phyloP scores from a whole-genome alignment of 106 monocot species.

The Agapanthus africanus region DNA sequence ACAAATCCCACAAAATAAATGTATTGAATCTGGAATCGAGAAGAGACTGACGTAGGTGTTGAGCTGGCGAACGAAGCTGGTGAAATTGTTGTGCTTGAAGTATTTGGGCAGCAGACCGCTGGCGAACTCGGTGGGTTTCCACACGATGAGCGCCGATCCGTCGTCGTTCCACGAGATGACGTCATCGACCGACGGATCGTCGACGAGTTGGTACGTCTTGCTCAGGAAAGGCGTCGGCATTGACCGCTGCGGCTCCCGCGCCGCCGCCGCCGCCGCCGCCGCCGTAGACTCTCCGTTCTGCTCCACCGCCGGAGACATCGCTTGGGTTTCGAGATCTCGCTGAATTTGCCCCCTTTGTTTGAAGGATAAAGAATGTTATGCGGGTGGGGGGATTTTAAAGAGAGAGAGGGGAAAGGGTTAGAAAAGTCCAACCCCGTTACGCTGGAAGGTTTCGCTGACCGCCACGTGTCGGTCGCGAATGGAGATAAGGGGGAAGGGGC shows the following conservation, averaged over 20 bases:
- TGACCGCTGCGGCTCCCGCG: constrained; percentile 21
- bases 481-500: too few species aligned
- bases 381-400: background rate
- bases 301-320: constrained; percentile 6
- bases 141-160: constrained; percentile 21
- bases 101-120: constrained; percentile 37
- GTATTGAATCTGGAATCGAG: too few species aligned
- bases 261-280: too few species aligned
- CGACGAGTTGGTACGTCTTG: constrained; percentile 23
- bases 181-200: constrained; percentile 18
- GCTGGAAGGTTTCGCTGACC: too few species aligned
- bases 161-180: constrained; percentile 22
- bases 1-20: too few species aligned
- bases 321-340: background rate
- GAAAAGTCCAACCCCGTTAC: too few species aligned
- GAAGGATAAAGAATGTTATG: background rate
- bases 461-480: too few species aligned
- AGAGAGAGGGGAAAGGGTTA: too few species aligned
- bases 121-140: constrained; percentile 22
- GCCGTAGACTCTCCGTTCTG: too few species aligned
- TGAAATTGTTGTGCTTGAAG: constrained; percentile 76
- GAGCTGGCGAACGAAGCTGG: constrained; percentile 72
- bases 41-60: constrained; percentile 61
- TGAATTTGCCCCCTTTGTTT: background rate
- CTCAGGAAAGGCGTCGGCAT: constrained; percentile 26